Percentiles rank a stretch among this genome's conserved stretches.
phyloP scores from a whole-genome alignment of 179 eudicot species.

The Camellia oleifera region DNA sequence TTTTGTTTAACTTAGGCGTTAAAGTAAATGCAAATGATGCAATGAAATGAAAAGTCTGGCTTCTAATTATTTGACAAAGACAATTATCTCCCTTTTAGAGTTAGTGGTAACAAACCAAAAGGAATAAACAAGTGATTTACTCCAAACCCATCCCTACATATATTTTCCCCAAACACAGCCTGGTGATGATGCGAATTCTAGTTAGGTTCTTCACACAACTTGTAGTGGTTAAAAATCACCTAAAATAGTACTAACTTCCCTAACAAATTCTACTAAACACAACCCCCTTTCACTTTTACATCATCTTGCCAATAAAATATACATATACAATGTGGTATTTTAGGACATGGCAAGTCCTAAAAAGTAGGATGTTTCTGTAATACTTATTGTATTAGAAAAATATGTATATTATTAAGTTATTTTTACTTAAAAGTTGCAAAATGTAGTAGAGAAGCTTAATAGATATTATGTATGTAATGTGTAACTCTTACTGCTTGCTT shows the following conservation, averaged over 20 bases:
- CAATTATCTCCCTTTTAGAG: background rate
- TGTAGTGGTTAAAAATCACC: background rate
- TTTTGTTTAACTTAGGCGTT: too few species aligned
- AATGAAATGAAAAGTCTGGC: background rate
- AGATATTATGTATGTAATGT: too few species aligned
- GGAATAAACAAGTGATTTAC: background rate
- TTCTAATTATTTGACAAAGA: background rate
- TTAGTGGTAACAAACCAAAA: background rate
- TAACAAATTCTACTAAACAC: background rate
- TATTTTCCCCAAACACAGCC: constrained; percentile 7
- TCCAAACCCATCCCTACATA: constrained; percentile 7
- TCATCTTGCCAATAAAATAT: background rate
- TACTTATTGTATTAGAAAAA: too few species aligned
- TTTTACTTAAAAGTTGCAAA: too few species aligned
- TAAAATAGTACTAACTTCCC: background rate
- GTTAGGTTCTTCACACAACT: background rate
- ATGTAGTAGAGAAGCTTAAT: too few species aligned
- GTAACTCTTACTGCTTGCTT: too few species aligned
- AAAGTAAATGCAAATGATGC: background rate
- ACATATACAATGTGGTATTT: too few species aligned
- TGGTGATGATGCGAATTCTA: background rate
- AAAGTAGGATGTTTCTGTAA: too few species aligned
- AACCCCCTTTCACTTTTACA: background rate
- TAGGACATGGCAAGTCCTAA: too few species aligned
- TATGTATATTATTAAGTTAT: too few species aligned